Base-by-base conservation (phyloP, 2,329 filamentous ascomycete genomes). In the Incumbomyces lentus region DNA sequence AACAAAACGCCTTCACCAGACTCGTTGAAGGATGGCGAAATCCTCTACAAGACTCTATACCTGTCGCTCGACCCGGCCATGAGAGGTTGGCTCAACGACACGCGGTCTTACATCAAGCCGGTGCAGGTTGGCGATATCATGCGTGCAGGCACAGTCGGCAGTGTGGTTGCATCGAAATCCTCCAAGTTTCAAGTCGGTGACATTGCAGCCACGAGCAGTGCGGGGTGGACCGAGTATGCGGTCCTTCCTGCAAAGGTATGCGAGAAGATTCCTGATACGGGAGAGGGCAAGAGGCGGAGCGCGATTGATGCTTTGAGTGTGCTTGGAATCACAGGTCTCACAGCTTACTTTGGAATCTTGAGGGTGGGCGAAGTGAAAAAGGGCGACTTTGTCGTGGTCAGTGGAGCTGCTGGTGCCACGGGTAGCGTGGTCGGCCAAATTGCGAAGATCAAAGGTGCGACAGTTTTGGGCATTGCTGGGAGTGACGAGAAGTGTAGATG, bases 341-440 rank as follows among this genome's bases (percentile, higher is more conserved):
- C 85, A 0, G 84, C 84, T 1, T 89, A 86, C 66, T 84, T 85
- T 52, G 84, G 85, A 16, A 76, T 89, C 60, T 63, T 76, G 26
- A 74, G 83, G 46, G 75, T 89, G 38, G 84, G 78, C 2, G 68
- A 82, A 46, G 76, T 82, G 34, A 78, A 81, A 62, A 63, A 74
- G 1, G 83, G 83, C 3, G 82, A 89, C 53, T 79, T 82, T 3
- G 84, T 90, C 1, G 82, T 89, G 6, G 81, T 90, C 0, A 84
- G 79, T 7, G 84, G 83, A 6, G 85, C 85, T 1, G 85, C 85
- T 0, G 85, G 85, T 2, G 85, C 84, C 0, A 89, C 85, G 0
- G 85, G 85, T 1, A 82, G 76, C 58, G 76, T 89, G 1, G 84
- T 78, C 0, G 84, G 82, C 0, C 85, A 90, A 65, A 86, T 89